These are phyloP conservation scores for Dryas octopetala DNA, from an alignment of 306 rosid species.

Conservation along the genomic window DNA sequence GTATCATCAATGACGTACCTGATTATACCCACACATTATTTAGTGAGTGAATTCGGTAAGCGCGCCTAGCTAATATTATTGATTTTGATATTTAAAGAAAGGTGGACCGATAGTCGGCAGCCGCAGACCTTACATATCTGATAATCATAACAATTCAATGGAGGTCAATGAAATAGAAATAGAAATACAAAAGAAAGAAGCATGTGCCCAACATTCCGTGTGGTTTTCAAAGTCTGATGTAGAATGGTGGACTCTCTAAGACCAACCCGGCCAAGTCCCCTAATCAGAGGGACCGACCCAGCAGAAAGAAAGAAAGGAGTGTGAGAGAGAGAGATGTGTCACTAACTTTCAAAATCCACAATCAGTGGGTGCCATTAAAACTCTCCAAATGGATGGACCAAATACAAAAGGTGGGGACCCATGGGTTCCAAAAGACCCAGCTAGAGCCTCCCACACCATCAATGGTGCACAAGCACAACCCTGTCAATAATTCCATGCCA, in stretches of 20 bases:
- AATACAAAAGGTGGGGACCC: constrained; percentile 27
- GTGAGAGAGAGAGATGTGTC: neutral
- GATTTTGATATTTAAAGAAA: too few species aligned
- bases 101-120: neutral
- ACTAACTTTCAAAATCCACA: constrained; percentile 12
- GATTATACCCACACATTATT: too few species aligned
- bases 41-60: too few species aligned
- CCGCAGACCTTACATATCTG: neutral
- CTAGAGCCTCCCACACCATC: constrained; percentile 34
- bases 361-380: constrained; percentile 27
- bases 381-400: constrained; percentile 44
- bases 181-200: neutral
- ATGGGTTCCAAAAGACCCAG: constrained; percentile 9
- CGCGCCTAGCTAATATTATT: too few species aligned
- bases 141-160: neutral
- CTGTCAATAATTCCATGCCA: constrained; percentile 32
- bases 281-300: constrained; percentile 2
- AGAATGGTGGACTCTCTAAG: constrained; percentile 9
- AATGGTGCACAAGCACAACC: constrained; percentile 20
- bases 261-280: constrained; percentile 6
- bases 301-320: neutral
- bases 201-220: neutral
- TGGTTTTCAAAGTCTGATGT: constrained; percentile 6
- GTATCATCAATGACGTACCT: too few species aligned
- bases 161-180: constrained; percentile 6